A percentile compares a stretch with the other conserved stretches of the same genome.
Evolutionary conservation across 257 asterid species (phyloP).

Genomic region (Forsythia suspensa): DNA sequence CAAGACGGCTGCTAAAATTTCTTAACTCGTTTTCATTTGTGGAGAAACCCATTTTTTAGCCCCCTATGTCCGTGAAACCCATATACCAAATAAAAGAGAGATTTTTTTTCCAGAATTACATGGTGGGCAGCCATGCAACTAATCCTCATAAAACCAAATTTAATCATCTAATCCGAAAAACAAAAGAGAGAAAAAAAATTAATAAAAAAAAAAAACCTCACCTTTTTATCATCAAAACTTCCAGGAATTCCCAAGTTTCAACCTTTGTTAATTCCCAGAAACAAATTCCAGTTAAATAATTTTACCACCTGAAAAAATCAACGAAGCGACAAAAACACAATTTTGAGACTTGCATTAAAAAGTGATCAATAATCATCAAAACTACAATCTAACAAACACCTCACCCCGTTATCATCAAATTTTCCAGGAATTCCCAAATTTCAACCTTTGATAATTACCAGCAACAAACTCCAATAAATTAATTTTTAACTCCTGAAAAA

Average conservation of each 20-base stretch:
- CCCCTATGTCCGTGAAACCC: not conserved
- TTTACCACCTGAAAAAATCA: constrained; percentile 28
- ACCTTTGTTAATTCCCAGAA: constrained; percentile 42
- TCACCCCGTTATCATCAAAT: constrained; percentile 55
- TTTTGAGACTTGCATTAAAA: constrained; percentile 15
- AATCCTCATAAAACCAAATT: constrained; percentile 24
- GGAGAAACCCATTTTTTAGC: too few relatives aligned
- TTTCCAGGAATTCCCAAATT: constrained; percentile 34
- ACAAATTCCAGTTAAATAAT: constrained; percentile 15
- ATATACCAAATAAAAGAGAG: constrained; percentile 8
- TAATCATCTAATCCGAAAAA: constrained; percentile 18
- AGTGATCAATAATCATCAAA: constrained; percentile 41
- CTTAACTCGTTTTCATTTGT: not conserved
- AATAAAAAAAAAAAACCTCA: constrained; percentile 20
- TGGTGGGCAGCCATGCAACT: constrained; percentile 9
- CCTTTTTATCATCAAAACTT: constrained; percentile 56
- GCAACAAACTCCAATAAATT: constrained; percentile 18
- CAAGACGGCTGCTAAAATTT: not conserved
- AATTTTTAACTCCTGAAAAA: constrained; percentile 27
- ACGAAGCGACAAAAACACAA: constrained; percentile 37
- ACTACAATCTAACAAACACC: constrained; percentile 30
- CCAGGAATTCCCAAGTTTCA: constrained; percentile 35
- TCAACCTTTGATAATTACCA: constrained; percentile 41
- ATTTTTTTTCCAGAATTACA: constrained; percentile 1
- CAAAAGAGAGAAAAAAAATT: not conserved